Base-by-base conservation (phyloP, 1,284 basidiomycete genomes). In the Ceratorhiza oryzae-sativae region DNA sequence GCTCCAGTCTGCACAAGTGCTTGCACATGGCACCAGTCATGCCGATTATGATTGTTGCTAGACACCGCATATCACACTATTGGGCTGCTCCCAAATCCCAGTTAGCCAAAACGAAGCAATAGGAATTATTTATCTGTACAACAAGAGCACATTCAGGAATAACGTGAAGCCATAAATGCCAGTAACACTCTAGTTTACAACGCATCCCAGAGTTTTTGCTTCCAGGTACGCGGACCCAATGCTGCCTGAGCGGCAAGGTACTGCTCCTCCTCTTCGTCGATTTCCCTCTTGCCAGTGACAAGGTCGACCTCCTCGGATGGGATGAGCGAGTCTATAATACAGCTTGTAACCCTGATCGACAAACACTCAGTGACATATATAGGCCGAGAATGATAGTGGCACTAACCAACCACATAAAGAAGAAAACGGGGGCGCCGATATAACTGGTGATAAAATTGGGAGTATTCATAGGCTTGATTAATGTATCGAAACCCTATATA, bases 251-350 rank as follows among this genome's bases (percentile, higher is more conserved):
- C 79, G 45, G 77, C 79, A 63, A 84, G 73, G 75, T 82, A 86
- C 68, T 78, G 79, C 75, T 83, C 83, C 76, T 90, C 87, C 75
- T 89, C 86, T 72, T 90, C 89, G 75, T 89, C 85, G 73, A 91
- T 90, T 77, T 86, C 86, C 56, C 85, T 82, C 46, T 87, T 82
- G 32, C 89, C 90, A 15, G 86, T 86, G 45, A 86, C 78, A 39
- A 92, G 83, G 77, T 92, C 90, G 73, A 92, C 87, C 72, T 88
- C 82, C 27, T 81, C 78, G 2, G 83, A 76, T 0, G 82, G 81
- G 76, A 91, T 86, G 23, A 84, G 77, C 82, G 0, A 88, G 88
- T 75, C 82, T 83, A 77, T 83, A 85, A 56, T 81, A 75, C 13
- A 88, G 25, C 76, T 89, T 90, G 81, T 88, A 90, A 1, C 84